Evolutionary conservation across 352 stramenopile species (phyloP), one percentile per base, ranked within the genome.

Genomic region (Phytophthora pluvialis): DNA sequence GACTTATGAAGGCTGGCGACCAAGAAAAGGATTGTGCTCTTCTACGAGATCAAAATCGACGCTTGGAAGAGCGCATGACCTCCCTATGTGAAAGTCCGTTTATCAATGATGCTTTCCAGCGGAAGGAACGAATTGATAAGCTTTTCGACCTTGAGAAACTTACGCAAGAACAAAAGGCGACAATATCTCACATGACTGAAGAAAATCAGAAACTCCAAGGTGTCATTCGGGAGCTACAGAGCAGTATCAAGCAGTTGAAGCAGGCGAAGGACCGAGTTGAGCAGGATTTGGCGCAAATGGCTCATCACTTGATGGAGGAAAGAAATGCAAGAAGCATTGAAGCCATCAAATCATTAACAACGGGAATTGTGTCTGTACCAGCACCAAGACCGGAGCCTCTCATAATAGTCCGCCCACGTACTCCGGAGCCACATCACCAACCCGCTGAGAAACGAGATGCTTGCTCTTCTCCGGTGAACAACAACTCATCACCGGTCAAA

Each of bases 71-170:
- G 15, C 76, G 91, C 6, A 96, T 98, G 74, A 97, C 86, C 25
- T 77, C 77, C 12, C 70, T 98, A 13, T 98, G 93, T 56, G 92
- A 98, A 57, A 97, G 89, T 21, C 93, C 93, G 10, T 98, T 98
- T 67, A 97, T 98, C 26, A 94, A 94, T 58, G 87, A 98, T 43
- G 91, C 91, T 4, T 97, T 96, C 47, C 80, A 96, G 63, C 77
- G 83, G 1, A 96, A 95, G 66, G 86, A 93, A 26, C 77, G 85
- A 4, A 94, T 94, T 40, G 83, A 96, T 45, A 94, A 90, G 33
- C 64, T 98, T 0, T 87, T 91, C 15, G 83, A 89, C 18, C 73
- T 98, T 29, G 93, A 98, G 59, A 90, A 93, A 38, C 50, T 83
- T 4, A 94, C 81, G 3, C 73, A 91, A 51, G 70, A 93, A 47